Conservation (phyloP, 306 rosid species). For the Vicia sativa region DNA sequence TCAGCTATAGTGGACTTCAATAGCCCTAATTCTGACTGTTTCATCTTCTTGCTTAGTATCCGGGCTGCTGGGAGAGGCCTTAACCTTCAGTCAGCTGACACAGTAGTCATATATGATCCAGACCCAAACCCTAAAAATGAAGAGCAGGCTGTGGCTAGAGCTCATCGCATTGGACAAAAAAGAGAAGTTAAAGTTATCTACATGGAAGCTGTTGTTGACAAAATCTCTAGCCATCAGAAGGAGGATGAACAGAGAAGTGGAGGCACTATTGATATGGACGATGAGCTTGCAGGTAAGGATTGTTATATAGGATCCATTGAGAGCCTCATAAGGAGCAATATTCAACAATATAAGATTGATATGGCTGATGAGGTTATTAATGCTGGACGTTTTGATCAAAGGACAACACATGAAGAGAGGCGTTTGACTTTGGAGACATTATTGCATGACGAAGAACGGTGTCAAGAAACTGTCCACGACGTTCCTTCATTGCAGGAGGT, state of each 20-base stretch:
- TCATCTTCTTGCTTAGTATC: constrained; percentile 97
- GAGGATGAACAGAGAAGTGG: constrained; percentile 92
- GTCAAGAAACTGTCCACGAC: constrained; percentile 90
- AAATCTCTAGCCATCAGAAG: constrained; percentile 85
- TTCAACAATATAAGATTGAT: constrained; percentile 96
- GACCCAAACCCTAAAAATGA: constrained; percentile 99
- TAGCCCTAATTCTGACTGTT: constrained; percentile 73
- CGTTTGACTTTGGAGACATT: constrained; percentile 93
- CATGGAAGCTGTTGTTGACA: constrained; percentile 98
- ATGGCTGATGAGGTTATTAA: constrained; percentile 99
- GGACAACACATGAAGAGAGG: constrained; percentile 98
- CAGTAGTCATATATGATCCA: constrained; percentile 95
- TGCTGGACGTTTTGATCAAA: constrained; percentile 99
- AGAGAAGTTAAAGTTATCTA: constrained; percentile 95
- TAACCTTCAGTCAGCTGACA: constrained; percentile 98
- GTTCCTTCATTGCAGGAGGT: constrained; percentile 96
- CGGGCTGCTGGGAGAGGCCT: constrained; percentile 99
- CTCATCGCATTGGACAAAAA: constrained; percentile 97
- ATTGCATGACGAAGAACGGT: constrained; percentile 94
- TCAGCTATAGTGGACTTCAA: constrained; percentile 95
- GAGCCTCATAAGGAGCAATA: constrained; percentile 91
- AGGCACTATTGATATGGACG: constrained; percentile 78
- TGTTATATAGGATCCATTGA: constrained; percentile 95
- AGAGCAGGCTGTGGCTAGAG: constrained; percentile 99
- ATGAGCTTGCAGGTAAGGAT: constrained; percentile 97